Evolutionary conservation across 176 grass and related monocot genomes (phyloP).

Genomic region (Lolium rigidum): DNA sequence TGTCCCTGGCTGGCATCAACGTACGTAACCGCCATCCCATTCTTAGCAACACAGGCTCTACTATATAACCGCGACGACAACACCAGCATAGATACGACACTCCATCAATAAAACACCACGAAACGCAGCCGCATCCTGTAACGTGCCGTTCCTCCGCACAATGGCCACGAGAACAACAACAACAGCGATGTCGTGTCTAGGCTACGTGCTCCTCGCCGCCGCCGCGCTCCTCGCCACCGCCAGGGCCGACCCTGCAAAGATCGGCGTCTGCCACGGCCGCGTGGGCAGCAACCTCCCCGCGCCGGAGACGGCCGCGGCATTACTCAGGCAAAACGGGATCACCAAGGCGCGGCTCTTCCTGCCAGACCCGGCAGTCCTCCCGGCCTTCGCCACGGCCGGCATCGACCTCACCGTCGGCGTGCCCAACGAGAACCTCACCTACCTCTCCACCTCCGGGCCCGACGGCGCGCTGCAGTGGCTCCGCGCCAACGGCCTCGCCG

Average conservation of each 20-base stretch:
- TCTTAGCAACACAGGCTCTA: no score
- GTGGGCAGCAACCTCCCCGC: constrained; percentile 58
- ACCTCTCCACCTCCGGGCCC: constrained; percentile 51
- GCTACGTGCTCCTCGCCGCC: background rate
- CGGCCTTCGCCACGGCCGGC: constrained; percentile 52
- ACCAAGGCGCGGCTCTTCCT: constrained; percentile 68
- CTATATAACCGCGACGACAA: no score
- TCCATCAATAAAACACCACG: background rate
- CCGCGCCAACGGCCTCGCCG: constrained; percentile 44
- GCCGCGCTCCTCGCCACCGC: background rate
- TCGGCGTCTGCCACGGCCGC: constrained; percentile 71
- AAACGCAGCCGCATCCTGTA: background rate
- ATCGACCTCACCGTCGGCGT: constrained; percentile 68
- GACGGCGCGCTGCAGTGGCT: constrained; percentile 59
- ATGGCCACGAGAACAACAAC: constrained; percentile 26
- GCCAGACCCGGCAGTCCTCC: constrained; percentile 56
- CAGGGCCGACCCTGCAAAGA: constrained; percentile 18
- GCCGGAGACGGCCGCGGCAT: constrained; percentile 22
- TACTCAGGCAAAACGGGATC: constrained; percentile 56
- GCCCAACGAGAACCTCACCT: constrained; percentile 79
- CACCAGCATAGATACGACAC: no score
- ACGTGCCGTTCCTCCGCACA: background rate
- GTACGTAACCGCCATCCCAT: no score
- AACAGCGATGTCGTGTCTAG: background rate
- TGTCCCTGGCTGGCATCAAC: no score